Evolutionary conservation across 805 yeast species (phyloP), one percentile per base, ranked within the genome.

Genomic region (Yamadazyma scolyti): DNA sequence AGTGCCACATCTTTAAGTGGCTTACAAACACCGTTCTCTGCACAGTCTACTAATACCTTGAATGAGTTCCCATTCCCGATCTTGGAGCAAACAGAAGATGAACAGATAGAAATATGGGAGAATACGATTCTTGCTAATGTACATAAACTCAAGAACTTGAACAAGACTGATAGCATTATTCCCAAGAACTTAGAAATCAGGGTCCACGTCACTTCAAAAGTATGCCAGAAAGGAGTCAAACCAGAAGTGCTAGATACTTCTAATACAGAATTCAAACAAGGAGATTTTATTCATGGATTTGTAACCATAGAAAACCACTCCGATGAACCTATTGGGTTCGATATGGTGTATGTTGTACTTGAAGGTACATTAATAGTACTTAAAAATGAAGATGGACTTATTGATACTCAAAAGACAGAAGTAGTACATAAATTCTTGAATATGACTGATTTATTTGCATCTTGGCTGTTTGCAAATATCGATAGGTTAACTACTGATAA

Each of bases 401-500:
- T 49, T 2, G 58, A 56, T 28, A 36, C 49, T 6, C 51, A 45
- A 23, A 43, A 45, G 12, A 60, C 63, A 3, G 30, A 36, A 9
- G 44, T 46, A 3, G 60, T 58, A n/a, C 56, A 50, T 40, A 63
- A 62, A 41, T 63, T 64, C 36, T 44, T 65, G 30, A 65, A 61
- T 40, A 65, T 65, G 71, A 47, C 61, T 16, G 72, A 65, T 36
- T 46, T 65, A 16, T 63, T 58, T 49, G 72, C 72, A 6, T 55
- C 62, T 11, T 66, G 71, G 72, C 50, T 66, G 4, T 65, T 54
- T 36, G 68, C 70, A 17, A 62, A 64, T 35, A 65, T 65, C 17
- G 66, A 61, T 36, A 49, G 71, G 34, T 41, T 56, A 15, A 46
- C 54, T 4, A 58, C 67, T 7, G 68, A 61, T 38, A 47, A 58